Conservation (phyloP, 73 alveolate genomes). For the Effrenium voratum region DNA sequence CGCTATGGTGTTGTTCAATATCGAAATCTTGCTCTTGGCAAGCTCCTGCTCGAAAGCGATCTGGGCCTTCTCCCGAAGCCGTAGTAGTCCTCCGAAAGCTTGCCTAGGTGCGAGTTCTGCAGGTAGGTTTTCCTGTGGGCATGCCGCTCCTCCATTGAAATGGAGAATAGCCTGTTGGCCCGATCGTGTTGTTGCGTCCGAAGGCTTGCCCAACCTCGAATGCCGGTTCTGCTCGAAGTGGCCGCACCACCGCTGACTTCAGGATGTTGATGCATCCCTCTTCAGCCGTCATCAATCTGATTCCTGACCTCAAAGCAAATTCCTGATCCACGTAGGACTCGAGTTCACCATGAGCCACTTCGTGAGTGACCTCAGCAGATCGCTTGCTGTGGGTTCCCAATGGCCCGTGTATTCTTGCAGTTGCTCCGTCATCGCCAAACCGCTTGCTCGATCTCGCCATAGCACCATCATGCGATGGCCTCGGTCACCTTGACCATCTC, state of each 20-base stretch:
- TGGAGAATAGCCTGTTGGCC: not conserved
- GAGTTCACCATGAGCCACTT: not conserved
- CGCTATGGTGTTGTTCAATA: not conserved
- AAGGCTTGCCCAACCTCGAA: not conserved
- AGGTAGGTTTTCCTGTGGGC: not conserved
- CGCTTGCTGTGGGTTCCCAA: not conserved
- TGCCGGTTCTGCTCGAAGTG: not conserved
- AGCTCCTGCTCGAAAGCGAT: not conserved
- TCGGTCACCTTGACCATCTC: too few relatives aligned
- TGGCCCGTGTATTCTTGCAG: too few relatives aligned
- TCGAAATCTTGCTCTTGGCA: not conserved
- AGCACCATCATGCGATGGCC: too few relatives aligned
- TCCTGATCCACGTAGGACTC: not conserved
- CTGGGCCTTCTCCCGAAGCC: not conserved
- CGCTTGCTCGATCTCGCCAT: constrained; percentile 13
- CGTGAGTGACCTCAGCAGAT: not conserved
- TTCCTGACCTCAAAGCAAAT: not conserved
- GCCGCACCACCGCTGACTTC: not conserved
- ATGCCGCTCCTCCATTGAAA: constrained; percentile 41
- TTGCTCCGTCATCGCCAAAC: not conserved
- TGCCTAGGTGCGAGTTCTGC: not conserved
- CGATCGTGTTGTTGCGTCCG: constrained; percentile 6
- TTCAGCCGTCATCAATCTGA: not conserved
- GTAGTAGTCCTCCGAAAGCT: not conserved
- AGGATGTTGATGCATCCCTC: not conserved